Base-by-base conservation (phyloP, 2,329 filamentous ascomycete species). In the Aureobasidium lini region DNA sequence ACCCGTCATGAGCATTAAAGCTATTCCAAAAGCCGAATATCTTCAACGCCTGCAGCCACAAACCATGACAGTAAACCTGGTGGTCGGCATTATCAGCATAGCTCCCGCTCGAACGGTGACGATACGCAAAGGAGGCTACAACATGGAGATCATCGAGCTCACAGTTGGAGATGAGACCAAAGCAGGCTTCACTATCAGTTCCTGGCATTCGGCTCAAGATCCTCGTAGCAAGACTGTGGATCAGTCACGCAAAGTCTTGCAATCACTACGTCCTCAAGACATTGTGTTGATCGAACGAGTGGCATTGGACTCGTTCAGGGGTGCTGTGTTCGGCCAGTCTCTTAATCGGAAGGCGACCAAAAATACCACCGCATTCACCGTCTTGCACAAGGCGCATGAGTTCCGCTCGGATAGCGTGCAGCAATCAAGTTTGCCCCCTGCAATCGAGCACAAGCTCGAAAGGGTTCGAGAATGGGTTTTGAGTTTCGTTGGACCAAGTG, bases 121-220 rank as follows among this genome's bases (percentile, higher is more conserved):
- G 32, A 89, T 91, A 0, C 86, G 82, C 75, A 77, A 76, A 67
- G 77, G 74, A 57, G 60, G 34, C 36, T 57, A 52, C 57, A 72
- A 77, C 44, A 79, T 86, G 54, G 82, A 88, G 6, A 79, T 95
- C 3, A 76, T 93, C 42, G 90, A 95, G 71, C 72, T 94, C 2
- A 77, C 92, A 1, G 84, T 96, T 1, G 92, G 89, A 5, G 93
- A 97, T 70, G 89, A 96, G 54, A 95, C 91, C 0, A 83, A 81
- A 63, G 83, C 89, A 0, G 88, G 87, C 2, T 95, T 96, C 73
- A 84, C 81, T 31, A 79, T 96, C 59, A 92, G 88, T 2, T 90
- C 95, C 70, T 97, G 93, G 93, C 76, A 95, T 1, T 74, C 80
- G 4, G 72, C 76, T 2, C 58, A 62, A 18, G 66, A 72, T 6